phyloP scores from a whole-genome alignment of 345 rosid species.

The Sisymbrium irio region DNA sequence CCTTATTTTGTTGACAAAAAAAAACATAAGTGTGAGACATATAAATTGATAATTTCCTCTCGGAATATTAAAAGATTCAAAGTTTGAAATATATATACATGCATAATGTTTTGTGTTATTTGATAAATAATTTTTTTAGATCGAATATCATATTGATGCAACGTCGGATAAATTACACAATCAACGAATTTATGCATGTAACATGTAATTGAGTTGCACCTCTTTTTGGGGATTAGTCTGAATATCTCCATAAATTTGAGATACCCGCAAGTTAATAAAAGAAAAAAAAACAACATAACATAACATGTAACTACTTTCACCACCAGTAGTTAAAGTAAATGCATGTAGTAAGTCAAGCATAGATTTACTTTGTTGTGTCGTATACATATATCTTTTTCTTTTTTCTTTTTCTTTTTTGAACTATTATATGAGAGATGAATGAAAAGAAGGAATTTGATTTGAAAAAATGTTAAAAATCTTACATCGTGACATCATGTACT shows the following conservation, averaged over 20 bases:
- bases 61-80: not conserved
- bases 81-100: not conserved
- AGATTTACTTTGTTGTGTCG: not conserved
- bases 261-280: too few species aligned
- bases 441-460: not conserved
- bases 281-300: too few species aligned
- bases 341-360: not conserved
- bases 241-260: too few species aligned
- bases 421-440: not conserved
- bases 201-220: not conserved
- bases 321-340: not conserved
- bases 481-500: not conserved
- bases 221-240: too few species aligned
- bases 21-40: too few species aligned
- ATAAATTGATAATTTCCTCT: not conserved
- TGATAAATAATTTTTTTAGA: not conserved
- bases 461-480: not conserved
- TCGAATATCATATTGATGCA: not conserved
- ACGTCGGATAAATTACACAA: not conserved
- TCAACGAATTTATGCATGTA: not conserved
- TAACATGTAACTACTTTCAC: too few species aligned
- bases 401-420: too few species aligned
- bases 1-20: too few species aligned
- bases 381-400: not conserved
- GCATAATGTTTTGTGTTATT: not conserved